Conservation (phyloP, 805 yeast species). For the Brettanomyces anomalus region DNA sequence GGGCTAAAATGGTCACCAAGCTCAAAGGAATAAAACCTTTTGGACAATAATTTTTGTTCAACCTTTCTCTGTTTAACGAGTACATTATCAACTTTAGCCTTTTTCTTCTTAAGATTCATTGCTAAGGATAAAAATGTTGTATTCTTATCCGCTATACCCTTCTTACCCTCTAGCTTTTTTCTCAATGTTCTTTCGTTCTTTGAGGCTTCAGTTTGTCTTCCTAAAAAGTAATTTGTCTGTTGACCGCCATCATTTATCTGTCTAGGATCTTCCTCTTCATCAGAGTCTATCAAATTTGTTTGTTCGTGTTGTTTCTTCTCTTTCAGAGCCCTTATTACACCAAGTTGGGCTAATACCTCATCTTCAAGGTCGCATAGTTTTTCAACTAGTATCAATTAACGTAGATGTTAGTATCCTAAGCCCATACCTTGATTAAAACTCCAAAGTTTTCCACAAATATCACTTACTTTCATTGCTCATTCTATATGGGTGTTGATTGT, state of each 20-base stretch:
- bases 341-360: constrained; percentile 14
- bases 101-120: constrained; percentile 6
- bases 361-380: constrained; percentile 19
- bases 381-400: not conserved
- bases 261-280: constrained; percentile 23
- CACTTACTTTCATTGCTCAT: constrained; percentile 8
- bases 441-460: not conserved
- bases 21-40: constrained; percentile 34
- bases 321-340: constrained; percentile 13
- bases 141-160: not conserved
- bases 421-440: no score
- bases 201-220: not conserved
- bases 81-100: constrained; percentile 9
- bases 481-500: not conserved
- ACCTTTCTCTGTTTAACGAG: constrained; percentile 13
- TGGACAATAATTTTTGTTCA: constrained; percentile 20
- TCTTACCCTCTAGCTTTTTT: constrained; percentile 2
- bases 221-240: constrained; percentile 10
- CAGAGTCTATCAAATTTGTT: constrained; percentile 16
- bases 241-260: constrained; percentile 6
- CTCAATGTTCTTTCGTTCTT: constrained; percentile 8
- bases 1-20: constrained; percentile 18
- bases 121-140: constrained; percentile 6
- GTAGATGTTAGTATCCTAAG: no score
- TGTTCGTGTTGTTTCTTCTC: constrained; percentile 9